Evolutionary conservation across 441 rosid species (phyloP), one percentile per base, ranked within the genome.

Genomic region (Populus trichocarpa): DNA sequence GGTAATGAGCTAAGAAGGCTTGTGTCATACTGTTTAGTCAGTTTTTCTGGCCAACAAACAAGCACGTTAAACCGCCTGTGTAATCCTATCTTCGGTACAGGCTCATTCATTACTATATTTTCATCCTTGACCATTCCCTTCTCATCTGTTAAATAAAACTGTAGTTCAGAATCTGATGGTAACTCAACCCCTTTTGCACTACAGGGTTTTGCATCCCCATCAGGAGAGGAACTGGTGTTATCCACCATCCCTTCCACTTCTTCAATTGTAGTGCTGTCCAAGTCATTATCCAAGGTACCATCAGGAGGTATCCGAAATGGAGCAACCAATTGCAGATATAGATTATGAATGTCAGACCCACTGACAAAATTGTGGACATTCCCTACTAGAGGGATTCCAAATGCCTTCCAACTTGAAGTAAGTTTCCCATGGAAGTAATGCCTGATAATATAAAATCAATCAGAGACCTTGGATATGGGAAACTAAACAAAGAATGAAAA

Each of bases 321-420:
- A 73, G 81, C 78, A 79, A 94, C 92, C 87, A 96, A 78, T 75
- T 89, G 86, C 77, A 86, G 59, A 85, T 90, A 96, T 71, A 91
- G 83, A 79, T 72, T 81, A 79, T 75, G 84, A 78, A 93, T 80
- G 83, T 90, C 91, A 38, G 87, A 88, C 79, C 98, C 96, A 86
- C 83, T 82, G 70, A 77, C 85, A 59, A 80, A 75, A 84, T 87
- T 80, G 79, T 72, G 67, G 81, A 87, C 87, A 81, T 90, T 89
- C 63, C 96, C 91, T 69, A 91, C 93, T 70, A 96, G 91, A 83
- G 99, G 99, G 80, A 90, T 86, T 85, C 94, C 99, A 83, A 92
- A 86, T 76, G 88, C 82, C 88, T 90, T 93, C 87, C 87, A 84
- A 73, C 74, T 80, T 61, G 89, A 79, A 78, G 87, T 82, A 70